phyloP scores from a whole-genome alignment of 2,329 filamentous ascomycete genomes.

The Hymenoscyphus albidus region DNA sequence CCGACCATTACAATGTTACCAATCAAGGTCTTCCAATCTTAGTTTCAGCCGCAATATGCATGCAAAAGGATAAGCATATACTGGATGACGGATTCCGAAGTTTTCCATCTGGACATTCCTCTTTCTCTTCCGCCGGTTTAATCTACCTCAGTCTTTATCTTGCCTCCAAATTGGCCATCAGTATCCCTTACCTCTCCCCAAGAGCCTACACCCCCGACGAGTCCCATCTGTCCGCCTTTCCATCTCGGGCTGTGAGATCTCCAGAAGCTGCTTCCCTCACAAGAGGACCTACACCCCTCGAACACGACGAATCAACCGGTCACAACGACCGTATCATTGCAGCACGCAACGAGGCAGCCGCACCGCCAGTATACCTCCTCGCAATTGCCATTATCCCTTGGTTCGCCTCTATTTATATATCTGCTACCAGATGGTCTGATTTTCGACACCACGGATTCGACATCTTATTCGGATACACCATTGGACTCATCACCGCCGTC shows the following conservation, averaged over 20 bases:
- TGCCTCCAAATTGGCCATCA: conserved; percentile 75
- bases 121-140: conserved; percentile 72
- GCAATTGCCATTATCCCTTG: conserved; percentile 67
- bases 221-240: conserved; percentile 63
- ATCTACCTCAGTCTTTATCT: conserved; percentile 86
- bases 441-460: conserved; percentile 92
- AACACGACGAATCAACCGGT: conserved; percentile 23
- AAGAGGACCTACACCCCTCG: neutral
- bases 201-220: conserved; percentile 45
- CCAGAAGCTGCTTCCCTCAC: conserved; percentile 21
- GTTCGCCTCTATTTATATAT: conserved; percentile 72
- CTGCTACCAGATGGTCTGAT: conserved; percentile 82
- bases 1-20: conserved; percentile 39
- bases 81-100: conserved; percentile 80
- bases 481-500: conserved; percentile 68
- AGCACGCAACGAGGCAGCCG: conserved; percentile 69
- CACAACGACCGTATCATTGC: conserved; percentile 40
- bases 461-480: conserved; percentile 76
- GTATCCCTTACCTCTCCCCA: conserved; percentile 63
- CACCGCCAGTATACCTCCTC: conserved; percentile 77
- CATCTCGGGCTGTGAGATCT: conserved; percentile 54
- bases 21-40: conserved; percentile 55
- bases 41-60: conserved; percentile 75
- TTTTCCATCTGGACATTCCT: conserved; percentile 75
- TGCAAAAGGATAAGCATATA: conserved; percentile 54